Base-by-base conservation (phyloP, 306 rosid species). In the barrel medic (Medicago truncatula) region DNA sequence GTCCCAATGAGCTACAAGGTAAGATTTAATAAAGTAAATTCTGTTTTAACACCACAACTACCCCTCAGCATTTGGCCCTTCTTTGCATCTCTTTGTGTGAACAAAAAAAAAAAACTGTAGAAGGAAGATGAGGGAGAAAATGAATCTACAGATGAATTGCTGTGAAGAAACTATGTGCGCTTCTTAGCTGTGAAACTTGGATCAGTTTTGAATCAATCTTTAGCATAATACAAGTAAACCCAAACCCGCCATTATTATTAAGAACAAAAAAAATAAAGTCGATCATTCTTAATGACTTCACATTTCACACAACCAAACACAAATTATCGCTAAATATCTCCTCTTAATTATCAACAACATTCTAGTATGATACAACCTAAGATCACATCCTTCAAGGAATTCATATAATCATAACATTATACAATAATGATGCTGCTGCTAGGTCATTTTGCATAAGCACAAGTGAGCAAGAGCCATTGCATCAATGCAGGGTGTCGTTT, bases 181-280 rank as follows among this genome's bases (percentile, higher is more conserved):
- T 40, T 65, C 49, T 54, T 56, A 75, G 72, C 66, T 69, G 56
- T 70, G 72, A 75, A 78, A 70, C 16, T 34, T 50, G 56, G 66
- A 56, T 74, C 69, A 64, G 53, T 17, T 71, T 39, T 25, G 28
- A 25, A 25, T 28, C 18, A 49, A 50, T 31, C 57, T 56, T 70
- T 56, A 75, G 61, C 56, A 70, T 7, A 63, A 44, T 12, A 73
- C 40, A 68, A 67, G 63, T 38, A 66, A 43, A 43, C 49, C 40
- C 44, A 50, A 66, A 59, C 20, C 47, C 43, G 70, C 16, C 68
- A 43, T 39, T 28, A 82, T 36, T 31, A 57, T 20, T 58, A 20
- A 15, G 60, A 44, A 17, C 3, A 7, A 43, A 62, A 44, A 54
- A 13, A 2, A 15, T 25, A 16, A 25, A 53, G 14, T 4, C 4